A percentile compares a stretch with the other conserved stretches of the same genome.
phyloP scores from a whole-genome alignment of 148 eudicot genomes.

The Rhododendron ferrugineum region DNA sequence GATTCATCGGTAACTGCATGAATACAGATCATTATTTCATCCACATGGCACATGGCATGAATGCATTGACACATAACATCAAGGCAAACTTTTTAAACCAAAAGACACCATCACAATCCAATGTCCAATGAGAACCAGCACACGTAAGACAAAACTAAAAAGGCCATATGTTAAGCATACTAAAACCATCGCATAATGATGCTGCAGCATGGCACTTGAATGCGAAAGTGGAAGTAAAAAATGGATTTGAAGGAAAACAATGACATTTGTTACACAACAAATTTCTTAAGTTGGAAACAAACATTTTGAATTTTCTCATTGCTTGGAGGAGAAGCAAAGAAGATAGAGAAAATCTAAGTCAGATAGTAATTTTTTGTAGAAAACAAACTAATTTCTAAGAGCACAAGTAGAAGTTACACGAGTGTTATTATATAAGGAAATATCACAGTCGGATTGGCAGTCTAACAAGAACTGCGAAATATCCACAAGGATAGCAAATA shows the following conservation, averaged over 20 bases:
- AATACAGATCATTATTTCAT: neutral
- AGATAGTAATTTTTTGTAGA: neutral
- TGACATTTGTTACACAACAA: neutral
- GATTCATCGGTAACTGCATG: neutral
- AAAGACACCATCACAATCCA: neutral
- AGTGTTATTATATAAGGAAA: neutral
- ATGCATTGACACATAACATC: neutral
- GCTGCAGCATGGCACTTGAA: neutral
- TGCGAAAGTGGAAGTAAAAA: neutral
- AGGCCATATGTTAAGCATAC: neutral
- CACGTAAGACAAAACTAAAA: neutral
- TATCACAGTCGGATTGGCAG: neutral
- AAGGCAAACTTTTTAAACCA: neutral
- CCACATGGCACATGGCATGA: neutral
- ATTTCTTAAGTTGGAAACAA: conserved; percentile 31
- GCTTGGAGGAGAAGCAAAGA: neutral
- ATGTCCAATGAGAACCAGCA: neutral
- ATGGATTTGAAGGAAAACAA: neutral
- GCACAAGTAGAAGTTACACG: neutral
- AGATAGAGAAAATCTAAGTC: neutral
- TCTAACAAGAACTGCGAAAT: neutral
- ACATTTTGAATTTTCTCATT: neutral
- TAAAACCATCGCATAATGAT: neutral
- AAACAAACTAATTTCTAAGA: neutral
- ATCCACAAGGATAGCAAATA: neutral